Conservation (phyloP, 148 eudicot species). For the Rhododendron simsii region DNA sequence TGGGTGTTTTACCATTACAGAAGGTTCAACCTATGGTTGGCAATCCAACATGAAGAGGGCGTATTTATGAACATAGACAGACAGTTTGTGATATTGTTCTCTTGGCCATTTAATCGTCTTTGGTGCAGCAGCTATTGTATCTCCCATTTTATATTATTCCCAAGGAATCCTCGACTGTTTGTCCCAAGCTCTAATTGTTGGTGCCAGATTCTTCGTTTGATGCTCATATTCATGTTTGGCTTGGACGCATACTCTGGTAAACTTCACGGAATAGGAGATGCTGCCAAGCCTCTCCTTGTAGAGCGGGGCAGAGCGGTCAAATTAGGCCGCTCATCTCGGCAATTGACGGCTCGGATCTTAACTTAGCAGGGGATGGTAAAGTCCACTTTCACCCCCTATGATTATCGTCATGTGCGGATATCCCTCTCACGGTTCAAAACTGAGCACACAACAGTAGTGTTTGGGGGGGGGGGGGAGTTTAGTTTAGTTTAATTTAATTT, state of each 20-base stretch:
- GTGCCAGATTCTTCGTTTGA: background rate
- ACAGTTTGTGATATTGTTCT: background rate
- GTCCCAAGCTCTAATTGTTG: background rate
- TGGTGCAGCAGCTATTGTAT: background rate
- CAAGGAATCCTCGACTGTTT: background rate
- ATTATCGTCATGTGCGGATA: no score
- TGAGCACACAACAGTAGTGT: no score
- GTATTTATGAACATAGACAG: background rate
- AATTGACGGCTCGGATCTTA: no score
- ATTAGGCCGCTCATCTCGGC: no score
- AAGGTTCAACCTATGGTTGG: conserved; percentile 9
- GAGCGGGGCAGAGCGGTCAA: no score
- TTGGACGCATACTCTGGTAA: background rate
- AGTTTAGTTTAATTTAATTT: no score
- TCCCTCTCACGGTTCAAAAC: no score
- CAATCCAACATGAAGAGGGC: background rate
- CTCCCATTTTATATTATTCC: background rate
- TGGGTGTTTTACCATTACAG: background rate
- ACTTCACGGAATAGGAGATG: background rate
- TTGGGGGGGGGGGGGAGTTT: no score
- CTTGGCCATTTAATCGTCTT: background rate
- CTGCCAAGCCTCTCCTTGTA: no score
- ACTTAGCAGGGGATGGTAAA: no score
- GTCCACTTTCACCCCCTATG: no score
- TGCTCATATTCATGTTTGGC: background rate